Base-by-base conservation (phyloP, 495 filamentous ascomycete species). In the Xylaria sp. region DNA sequence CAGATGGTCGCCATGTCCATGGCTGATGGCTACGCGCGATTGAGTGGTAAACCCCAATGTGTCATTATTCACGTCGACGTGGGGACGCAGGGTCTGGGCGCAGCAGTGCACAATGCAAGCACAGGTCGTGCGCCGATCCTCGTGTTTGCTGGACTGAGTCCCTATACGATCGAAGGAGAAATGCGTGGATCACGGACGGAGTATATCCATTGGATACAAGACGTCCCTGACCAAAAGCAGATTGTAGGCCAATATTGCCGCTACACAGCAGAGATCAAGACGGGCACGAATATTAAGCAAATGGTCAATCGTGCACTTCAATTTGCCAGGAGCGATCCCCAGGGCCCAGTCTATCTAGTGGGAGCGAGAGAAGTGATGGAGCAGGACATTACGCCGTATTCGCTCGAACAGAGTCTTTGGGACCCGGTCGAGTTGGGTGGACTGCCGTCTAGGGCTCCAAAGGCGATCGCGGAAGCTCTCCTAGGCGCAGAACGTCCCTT, bases 1-100 rank as follows among this genome's bases (percentile, higher is more conserved):
- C 12, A 97, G 93, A 98, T 98, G 95, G 95, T 98, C 5, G 95
- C 95, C 61, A 89, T 98, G 71, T 97, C 95, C 61, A 97, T 97
- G 92, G 95, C 95, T 24, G 95, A 98, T 78, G 95, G 94, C 71
- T 97, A 95, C 78, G 95, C 95, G 4, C 93, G 95, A 58, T 81
- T 95, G 8, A 97, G 94, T 24, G 88, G 90, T 63, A 90, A 93
- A 71, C 93, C 94, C 0, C 95, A 98, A 80, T 92, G 90, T 69
- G 95, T 98, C 3, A 95, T 98, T 70, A 91, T 98, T 4, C 95
- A 98, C 79, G 95, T 98, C 67, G 95, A 98, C 77, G 95, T 98
- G 15, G 95, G 95, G 46, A 98, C 95, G 0, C 95, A 98, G 80
- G 95, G 94, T 2, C 76, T 88, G 3, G 95, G 90, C 31, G 94